Percentiles rank a stretch among this genome's conserved stretches.
phyloP scores from a whole-genome alignment of 345 rosid genomes.

The Hypericum perforatum region DNA sequence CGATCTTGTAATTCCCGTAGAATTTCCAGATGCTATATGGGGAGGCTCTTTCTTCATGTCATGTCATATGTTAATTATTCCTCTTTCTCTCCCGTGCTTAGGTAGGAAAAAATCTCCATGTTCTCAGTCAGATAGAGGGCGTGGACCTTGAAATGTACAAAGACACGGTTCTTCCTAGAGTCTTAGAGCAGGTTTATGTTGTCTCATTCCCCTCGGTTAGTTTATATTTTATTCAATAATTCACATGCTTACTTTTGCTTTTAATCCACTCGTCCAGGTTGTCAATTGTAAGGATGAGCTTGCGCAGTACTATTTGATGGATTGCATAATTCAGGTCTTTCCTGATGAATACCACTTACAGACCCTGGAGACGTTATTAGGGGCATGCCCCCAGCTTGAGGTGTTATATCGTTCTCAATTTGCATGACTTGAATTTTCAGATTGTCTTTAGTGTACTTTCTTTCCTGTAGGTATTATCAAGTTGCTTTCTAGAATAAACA shows the following conservation, averaged over 20 bases:
- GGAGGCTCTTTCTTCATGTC: constrained; percentile 34
- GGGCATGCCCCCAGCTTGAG: constrained; percentile 98
- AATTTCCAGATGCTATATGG: background rate
- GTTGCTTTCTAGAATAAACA: constrained; percentile 10
- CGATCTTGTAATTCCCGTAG: constrained; percentile 83
- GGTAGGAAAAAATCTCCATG: constrained; percentile 99
- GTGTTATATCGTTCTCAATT: constrained; percentile 21
- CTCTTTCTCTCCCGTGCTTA: constrained; percentile 14
- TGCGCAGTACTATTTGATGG: constrained; percentile 92
- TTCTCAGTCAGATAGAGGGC: constrained; percentile 96
- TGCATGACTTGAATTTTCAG: background rate
- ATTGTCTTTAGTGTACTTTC: constrained; percentile 1
- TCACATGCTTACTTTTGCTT: constrained; percentile 5
- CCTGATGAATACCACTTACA: constrained; percentile 99
- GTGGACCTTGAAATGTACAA: constrained; percentile 92
- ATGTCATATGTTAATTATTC: too few relatives aligned
- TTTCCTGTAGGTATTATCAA: constrained; percentile 7
- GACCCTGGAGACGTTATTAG: constrained; percentile 84
- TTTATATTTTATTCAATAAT: constrained; percentile 7
- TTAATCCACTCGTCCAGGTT: constrained; percentile 39
- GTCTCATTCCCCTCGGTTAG: constrained; percentile 5
- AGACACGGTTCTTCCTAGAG: constrained; percentile 90
- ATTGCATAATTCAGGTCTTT: constrained; percentile 98
- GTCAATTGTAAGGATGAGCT: constrained; percentile 97
- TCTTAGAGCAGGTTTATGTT: constrained; percentile 74